phyloP scores from a whole-genome alignment of 176 grass and related monocot genomes.

The Oryza meridionalis region DNA sequence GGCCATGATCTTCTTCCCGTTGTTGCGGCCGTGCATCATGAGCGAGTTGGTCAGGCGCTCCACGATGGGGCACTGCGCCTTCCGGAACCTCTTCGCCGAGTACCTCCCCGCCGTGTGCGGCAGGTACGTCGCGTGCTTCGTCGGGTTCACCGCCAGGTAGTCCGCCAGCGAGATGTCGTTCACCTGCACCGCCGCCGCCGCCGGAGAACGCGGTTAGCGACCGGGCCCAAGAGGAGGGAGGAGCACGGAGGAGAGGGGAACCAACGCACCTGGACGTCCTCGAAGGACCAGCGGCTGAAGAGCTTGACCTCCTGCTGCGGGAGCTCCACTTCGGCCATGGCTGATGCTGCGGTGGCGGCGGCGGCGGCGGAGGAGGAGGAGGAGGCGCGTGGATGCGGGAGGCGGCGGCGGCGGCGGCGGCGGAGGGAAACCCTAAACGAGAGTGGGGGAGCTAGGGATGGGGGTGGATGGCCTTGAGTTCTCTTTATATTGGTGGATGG shows the following conservation, averaged over 20 bases:
- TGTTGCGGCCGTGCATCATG: slow-evolving; percentile 83
- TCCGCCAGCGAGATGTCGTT: slow-evolving; percentile 66
- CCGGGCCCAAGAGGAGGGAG: neutral
- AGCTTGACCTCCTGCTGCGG: slow-evolving; percentile 34
- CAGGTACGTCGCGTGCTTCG: slow-evolving; percentile 64
- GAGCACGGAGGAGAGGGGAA: too few relatives aligned
- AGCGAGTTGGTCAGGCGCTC: slow-evolving; percentile 73
- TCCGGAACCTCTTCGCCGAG: slow-evolving; percentile 66
- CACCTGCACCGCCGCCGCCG: slow-evolving; percentile 30
- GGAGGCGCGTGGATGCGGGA: too few relatives aligned
- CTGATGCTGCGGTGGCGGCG: neutral
- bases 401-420: too few relatives aligned
- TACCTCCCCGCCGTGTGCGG: slow-evolving; percentile 73
- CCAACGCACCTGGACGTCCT: slow-evolving; percentile 32
- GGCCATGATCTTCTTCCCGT: slow-evolving; percentile 75
- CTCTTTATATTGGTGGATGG: neutral
- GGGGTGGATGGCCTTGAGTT: neutral
- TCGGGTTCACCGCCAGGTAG: slow-evolving; percentile 59
- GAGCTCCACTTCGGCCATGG: slow-evolving; percentile 29
- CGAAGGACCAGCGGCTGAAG: slow-evolving; percentile 42
- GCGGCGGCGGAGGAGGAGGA: too few relatives aligned
- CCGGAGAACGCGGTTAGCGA: neutral
- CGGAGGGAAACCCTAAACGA: neutral
- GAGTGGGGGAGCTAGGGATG: neutral
- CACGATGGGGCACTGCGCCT: slow-evolving; percentile 72